Base-by-base conservation (phyloP, 2,329 filamentous ascomycete genomes). In the Diaporthe sp. region DNA sequence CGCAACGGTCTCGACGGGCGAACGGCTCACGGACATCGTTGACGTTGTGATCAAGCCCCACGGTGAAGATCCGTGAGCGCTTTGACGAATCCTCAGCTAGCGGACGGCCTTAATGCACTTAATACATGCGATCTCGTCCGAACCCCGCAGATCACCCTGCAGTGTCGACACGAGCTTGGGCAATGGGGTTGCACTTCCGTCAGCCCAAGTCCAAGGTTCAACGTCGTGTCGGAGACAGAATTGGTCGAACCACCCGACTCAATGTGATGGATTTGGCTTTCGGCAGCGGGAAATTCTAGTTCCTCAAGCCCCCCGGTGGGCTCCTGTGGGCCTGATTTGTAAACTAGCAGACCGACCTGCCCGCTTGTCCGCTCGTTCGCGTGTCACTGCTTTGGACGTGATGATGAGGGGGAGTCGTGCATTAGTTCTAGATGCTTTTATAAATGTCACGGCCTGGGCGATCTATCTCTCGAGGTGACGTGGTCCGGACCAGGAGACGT, bases 121-220 rank as follows among this genome's bases (percentile, higher is more conserved):
- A n/a, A n/a, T n/a, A n/a, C n/a, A 22, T 25, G 63, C 30, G 39
- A 53, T 68, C 63, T 68, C 63, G 47, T 68, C 63, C 47, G 63
- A 68, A 68, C 63, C 63, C 63, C 47, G 63, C 63, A 68, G 37
- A 39, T 30, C 12, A 32, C 32, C 63, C 44, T 68, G 63, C 32
- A 15, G 63, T 13, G 47, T 39, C 47, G 63, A 68, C 47, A n/a
- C 35, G 63, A n/a, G 63, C 47, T 53, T 37, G 63, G 47, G 63
- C 63, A 53, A 53, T 37, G 39, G 63, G 47, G 63, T 68, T 68
- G 35, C 63, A 66, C 30, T 22, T 15, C 59, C 7, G n/a, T 22
- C 32, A n/a, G 47, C 63, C 19, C 2, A 2, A 13, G 35, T 19
- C 4, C 47, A 53, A 53, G 44, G 63, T 51, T 68, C n/a, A 39